Evolutionary conservation across 345 rosid genomes (phyloP).

Genomic region (Lepidium africanum): DNA sequence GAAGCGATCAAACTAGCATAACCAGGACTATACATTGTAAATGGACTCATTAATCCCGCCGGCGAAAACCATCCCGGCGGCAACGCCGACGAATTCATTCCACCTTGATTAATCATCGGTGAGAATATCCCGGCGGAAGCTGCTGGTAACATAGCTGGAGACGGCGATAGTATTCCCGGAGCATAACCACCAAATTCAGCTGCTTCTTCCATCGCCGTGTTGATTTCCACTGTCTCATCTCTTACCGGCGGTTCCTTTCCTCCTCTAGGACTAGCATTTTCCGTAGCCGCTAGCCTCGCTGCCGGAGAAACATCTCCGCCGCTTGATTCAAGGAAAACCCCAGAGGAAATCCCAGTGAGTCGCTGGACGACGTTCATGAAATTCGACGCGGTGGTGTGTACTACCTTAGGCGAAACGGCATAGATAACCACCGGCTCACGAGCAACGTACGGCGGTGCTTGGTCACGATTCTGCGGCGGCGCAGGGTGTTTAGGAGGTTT

Average conservation of each 20-base stretch:
- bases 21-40: slow-evolving; percentile 39
- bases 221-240: slow-evolving; percentile 16
- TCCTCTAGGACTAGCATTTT: slow-evolving; percentile 53
- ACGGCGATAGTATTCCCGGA: slow-evolving; percentile 77
- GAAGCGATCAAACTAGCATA: slow-evolving; percentile 38
- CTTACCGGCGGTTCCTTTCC: slow-evolving; percentile 18
- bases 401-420: slow-evolving; percentile 70
- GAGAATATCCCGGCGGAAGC: slow-evolving; percentile 47
- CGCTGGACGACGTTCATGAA: slow-evolving; percentile 89
- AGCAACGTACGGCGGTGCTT: slow-evolving; percentile 9
- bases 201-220: slow-evolving; percentile 18
- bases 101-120: slow-evolving; percentile 30
- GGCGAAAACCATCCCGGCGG: slow-evolving; percentile 53
- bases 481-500: slow-evolving; percentile 54
- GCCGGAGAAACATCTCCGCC: slow-evolving; percentile 65
- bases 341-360: slow-evolving; percentile 68
- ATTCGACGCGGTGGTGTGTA: slow-evolving; percentile 53
- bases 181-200: slow-evolving; percentile 29
- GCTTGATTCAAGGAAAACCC: slow-evolving; percentile 29
- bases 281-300: slow-evolving; percentile 71
- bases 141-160: slow-evolving; percentile 49
- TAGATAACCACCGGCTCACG: slow-evolving; percentile 60
- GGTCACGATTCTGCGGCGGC: slow-evolving; percentile 16
- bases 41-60: slow-evolving; percentile 37
- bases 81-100: slow-evolving; percentile 32